Evolutionary conservation across 495 filamentous ascomycete species (phyloP), one percentile per base, ranked within the genome.

Genomic region (Penicillium samsonianum): DNA sequence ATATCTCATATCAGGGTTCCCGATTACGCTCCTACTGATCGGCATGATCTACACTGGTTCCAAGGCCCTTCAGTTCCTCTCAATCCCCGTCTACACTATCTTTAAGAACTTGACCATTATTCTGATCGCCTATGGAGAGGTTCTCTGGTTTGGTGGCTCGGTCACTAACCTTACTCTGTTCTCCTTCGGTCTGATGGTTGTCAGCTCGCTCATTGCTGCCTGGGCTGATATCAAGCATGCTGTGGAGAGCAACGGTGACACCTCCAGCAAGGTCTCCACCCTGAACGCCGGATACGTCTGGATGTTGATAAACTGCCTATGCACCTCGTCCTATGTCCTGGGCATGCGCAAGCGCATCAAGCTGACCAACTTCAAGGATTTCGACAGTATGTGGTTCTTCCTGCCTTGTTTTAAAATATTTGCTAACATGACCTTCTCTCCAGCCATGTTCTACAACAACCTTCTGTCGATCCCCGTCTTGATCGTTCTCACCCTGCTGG

Each of bases 391-490:
- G 93, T 84, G 26, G 25, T 48, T 33, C 35, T 47, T 43, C 19
- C 10, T 16, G 22, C 14, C 8, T 53, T 16, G n/a, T 50, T 51
- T 26, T 25, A 19, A n/a, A n/a, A 14, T 53, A 25, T 35, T 44
- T 61, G 59, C 76, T 81, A 67, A 79, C 64, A 14, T 49, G 51
- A 30, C 22, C 23, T 41, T 12, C 26, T 47, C 20, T 35, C 25
- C 62, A 98, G 93, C 92, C 61, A 98, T 98, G 94, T 99, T 93
- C 77, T 99, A 99, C 81, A 99, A 99, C 85, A 99, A 99, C 74
- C 84, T 99, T 43, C 85, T 99, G 58, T 96, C 92, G 22, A 96
- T 99, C 59, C 94, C 94, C 50, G 88, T 98, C 62, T 85, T 99
- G 26, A 70, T 97, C 49, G 73, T 90, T 60, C 86, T 84, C 76